These are phyloP conservation scores for Syzygium grande DNA, from an alignment of 345 rosid genomes.

Conservation along the genomic window DNA sequence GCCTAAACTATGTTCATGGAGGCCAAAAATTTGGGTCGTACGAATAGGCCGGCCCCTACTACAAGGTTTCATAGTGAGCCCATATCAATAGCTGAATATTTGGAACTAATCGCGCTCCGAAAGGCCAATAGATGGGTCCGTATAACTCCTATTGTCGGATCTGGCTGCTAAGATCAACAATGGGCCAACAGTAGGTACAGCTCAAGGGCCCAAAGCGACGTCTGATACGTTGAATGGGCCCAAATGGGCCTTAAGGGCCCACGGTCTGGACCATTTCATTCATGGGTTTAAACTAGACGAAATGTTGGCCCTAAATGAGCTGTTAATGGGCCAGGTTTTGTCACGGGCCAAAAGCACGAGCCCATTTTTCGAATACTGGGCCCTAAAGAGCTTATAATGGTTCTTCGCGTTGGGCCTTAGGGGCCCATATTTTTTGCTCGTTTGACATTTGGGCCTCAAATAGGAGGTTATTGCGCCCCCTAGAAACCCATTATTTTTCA, in stretches of 20 bases:
- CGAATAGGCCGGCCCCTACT: neutral
- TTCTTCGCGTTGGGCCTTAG: no score
- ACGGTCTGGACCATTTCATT: no score
- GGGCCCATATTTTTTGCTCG: no score
- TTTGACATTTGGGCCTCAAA: no score
- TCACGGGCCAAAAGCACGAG: no score
- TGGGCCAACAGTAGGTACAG: neutral
- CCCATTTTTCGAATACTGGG: no score
- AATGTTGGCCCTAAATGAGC: no score
- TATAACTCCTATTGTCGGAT: neutral
- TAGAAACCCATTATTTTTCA: neutral
- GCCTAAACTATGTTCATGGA: neutral
- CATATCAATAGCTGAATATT: neutral
- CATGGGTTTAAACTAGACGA: no score
- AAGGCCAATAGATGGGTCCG: neutral
- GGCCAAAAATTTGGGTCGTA: neutral
- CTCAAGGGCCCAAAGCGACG: neutral
- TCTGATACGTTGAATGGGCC: neutral
- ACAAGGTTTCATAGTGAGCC: neutral
- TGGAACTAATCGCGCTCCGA: neutral
- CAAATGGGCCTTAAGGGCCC: neutral
- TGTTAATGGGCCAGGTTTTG: no score
- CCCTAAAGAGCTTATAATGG: no score
- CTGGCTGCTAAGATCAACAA: neutral
- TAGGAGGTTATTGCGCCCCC: no score